Base-by-base conservation (phyloP, 805 yeast genomes). In the Monosporozyma aquatica region DNA sequence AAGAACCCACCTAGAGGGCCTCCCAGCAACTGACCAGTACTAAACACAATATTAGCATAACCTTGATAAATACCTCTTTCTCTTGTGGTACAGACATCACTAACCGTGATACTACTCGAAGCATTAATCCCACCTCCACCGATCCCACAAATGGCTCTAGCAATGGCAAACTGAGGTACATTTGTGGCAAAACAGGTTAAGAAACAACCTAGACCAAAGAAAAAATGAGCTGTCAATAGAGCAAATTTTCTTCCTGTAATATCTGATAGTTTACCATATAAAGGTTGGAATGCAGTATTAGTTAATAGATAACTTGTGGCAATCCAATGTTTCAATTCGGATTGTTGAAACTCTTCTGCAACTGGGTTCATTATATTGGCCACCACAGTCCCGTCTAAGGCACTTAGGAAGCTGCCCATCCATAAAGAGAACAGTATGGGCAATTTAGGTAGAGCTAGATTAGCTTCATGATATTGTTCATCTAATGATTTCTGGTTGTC, bases 111-210 rank as follows among this genome's bases (percentile, higher is more conserved):
- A 6, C 95, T 80, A 14, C 85, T 74, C 50, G 86, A 65, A 0
- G 89, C 72, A 40, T 80, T 76, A 54, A 87, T 74, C 1, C 95
- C 95, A 5, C 95, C 92, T n/a, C 95, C 95, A 10, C 95, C 95
- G 43, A 83, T 72, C 15, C 96, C 96, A 21, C 94, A 79, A 40
- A 87, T 68, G 47, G 85, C 76, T 52, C 86, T 67, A 4, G 82
- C 82, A 23, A 74, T 47, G 53, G 74, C 55, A 60, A 76, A 60
- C 38, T 61, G 56, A n/a, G 55, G 49, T 24, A 64, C 55, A 39
- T 52, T 53, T 15, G 48, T 48, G 3, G 68, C 56, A 37, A 59
- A 50, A 40, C 65, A 62, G 17, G 76, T 72, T 21, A 73, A 43
- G 13, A 67, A 48, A 52, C 76, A 71, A 15, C 78, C 78, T 11